Percentiles rank a stretch among this genome's conserved stretches.
phyloP scores from a whole-genome alignment of 768 basidiomycete species.

The Collybia sordida region DNA sequence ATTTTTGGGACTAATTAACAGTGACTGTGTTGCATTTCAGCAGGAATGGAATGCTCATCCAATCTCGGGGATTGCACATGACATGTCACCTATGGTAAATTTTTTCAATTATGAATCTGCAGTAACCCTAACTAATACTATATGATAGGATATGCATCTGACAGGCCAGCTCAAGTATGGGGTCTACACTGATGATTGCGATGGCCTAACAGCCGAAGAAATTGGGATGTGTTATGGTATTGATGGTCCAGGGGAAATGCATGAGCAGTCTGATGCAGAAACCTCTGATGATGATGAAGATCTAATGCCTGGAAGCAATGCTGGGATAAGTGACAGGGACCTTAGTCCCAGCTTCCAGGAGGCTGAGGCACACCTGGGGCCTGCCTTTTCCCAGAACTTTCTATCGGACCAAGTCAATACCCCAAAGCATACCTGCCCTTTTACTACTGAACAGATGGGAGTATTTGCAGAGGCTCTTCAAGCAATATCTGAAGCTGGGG shows the following conservation, averaged over 20 bases:
- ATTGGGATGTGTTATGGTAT: background rate
- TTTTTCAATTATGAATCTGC: background rate
- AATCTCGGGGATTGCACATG: slow-evolving; percentile 18
- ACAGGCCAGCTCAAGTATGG: slow-evolving; percentile 3
- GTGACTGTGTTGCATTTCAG: slow-evolving; percentile 32
- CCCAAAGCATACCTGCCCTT: slow-evolving; percentile 17
- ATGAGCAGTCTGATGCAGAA: background rate
- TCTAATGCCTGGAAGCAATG: background rate
- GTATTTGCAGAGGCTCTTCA: slow-evolving; percentile 5
- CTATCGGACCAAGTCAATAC: slow-evolving; percentile 23
- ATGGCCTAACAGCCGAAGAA: background rate
- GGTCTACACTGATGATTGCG: slow-evolving; percentile 3
- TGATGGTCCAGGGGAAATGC: background rate
- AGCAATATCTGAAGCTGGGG: background rate
- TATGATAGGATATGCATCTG: slow-evolving; percentile 7
- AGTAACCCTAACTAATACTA: no score
- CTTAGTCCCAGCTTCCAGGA: background rate
- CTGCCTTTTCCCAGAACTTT: background rate
- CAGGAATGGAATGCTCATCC: slow-evolving; percentile 40
- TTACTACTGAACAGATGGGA: background rate
- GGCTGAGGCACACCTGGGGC: background rate
- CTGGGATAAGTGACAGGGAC: background rate
- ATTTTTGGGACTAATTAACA: slow-evolving; percentile 36
- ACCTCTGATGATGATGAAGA: background rate
- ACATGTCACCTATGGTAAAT: no score